Conservation (phyloP, 352 stramenopile genomes). For the Phytophthora podocarpi region DNA sequence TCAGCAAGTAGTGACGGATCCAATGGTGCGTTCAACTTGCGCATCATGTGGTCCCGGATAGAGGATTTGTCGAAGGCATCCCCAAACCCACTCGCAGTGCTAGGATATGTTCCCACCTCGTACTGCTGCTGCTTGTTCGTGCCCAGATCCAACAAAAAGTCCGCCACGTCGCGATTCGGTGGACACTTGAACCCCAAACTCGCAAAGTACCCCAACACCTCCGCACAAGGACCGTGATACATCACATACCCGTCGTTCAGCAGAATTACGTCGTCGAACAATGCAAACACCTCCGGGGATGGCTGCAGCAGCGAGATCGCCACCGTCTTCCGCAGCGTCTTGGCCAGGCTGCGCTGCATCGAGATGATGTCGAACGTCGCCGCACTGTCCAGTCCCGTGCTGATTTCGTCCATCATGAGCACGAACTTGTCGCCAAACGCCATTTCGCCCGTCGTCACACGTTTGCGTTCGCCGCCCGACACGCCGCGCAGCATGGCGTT, state of each 20-base stretch:
- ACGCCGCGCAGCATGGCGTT: conserved; percentile 19
- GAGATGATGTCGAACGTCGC: conserved; percentile 16
- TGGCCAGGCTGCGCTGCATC: conserved; percentile 3
- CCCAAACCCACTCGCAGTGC: conserved; percentile 28
- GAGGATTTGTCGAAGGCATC: conserved; percentile 50
- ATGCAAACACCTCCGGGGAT: conserved; percentile 47
- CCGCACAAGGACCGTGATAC: conserved; percentile 46
- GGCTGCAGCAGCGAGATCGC: conserved; percentile 59
- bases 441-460: too few species aligned
- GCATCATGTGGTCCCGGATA: too few species aligned
- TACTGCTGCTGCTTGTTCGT: conserved; percentile 42
- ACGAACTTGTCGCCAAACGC: conserved; percentile 20
- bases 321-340: conserved; percentile 41
- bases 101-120: conserved; percentile 13
- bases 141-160: conserved; percentile 87
- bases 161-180: conserved; percentile 77
- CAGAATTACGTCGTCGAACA: conserved; percentile 57
- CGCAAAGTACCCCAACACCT: conserved; percentile 20
- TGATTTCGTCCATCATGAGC: conserved; percentile 21
- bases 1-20: too few species aligned
- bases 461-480: conserved; percentile 18
- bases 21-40: too few species aligned
- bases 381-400: conserved; percentile 6
- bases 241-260: conserved; percentile 83
- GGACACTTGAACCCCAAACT: conserved; percentile 25